Base-by-base conservation (phyloP, 1,284 basidiomycete species). In the Laetiporus sulphureus region DNA sequence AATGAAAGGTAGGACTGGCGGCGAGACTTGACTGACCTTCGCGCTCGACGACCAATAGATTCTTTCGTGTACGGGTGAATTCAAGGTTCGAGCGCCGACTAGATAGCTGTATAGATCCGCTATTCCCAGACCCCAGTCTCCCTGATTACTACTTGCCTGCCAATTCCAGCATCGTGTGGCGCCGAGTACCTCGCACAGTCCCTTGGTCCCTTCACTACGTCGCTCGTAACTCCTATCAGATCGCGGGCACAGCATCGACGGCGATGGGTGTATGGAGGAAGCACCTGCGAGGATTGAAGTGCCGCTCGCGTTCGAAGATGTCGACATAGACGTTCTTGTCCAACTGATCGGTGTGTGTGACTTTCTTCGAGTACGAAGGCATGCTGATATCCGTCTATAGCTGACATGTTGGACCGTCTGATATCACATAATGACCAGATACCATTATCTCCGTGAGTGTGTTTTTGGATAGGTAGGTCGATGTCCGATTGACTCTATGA, bases 361-460 rank as follows among this genome's bases (percentile, higher is more conserved):
- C 30, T n/a, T 16, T 45, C 25, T 32, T 29, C 27, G 27, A 13
- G 5, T 3, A 40, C 21, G 6, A n/a, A 8, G 2, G 4, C 30
- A 18, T 5, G 4, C 25, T 12, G 13, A 12, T 18, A 25, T 10
- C n/a, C 19, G 38, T 37, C 42, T 55, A 35, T 59, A 92, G 91
- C 90, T 51, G 88, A 94, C 62, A 96, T 96, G 92, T 79, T 96
- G 53, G 79, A 91, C 59, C 82, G 91, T 49, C 70, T 97, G 52
- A 92, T 93, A 64, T 72, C 76, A 47, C 90, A 94, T 75, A 97
- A 97, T 69, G 92, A 97, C 70, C 79, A 79, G 61, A 91, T 97
- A 62, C 87, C 87, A 48, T 69, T 92, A 49, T 75, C 79, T 42
- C 80, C 86, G 79, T 90, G 67, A 54, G 83, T 76, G 38, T 41